phyloP scores from a whole-genome alignment of 202 grass and related monocot genomes.

The Saccharum hybrid region DNA sequence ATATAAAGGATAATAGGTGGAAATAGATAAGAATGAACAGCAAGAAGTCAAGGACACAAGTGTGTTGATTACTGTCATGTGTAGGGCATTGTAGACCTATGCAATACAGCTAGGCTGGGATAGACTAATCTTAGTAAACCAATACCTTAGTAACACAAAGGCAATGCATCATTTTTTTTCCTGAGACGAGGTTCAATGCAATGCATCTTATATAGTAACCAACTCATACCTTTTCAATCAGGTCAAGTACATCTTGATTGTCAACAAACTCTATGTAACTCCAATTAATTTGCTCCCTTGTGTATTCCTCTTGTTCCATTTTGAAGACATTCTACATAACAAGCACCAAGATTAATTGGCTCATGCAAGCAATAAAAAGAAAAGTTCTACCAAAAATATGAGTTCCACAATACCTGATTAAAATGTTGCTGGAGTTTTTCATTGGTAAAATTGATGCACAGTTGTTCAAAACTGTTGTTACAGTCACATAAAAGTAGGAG shows the following conservation, averaged over 20 bases:
- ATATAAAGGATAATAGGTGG: constrained; percentile 36
- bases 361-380: constrained; percentile 25
- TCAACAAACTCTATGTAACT: constrained; percentile 99
- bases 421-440: constrained; percentile 99
- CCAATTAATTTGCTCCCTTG: constrained; percentile 94
- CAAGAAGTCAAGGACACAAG: constrained; percentile 20
- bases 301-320: constrained; percentile 98
- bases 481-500: constrained; percentile 30
- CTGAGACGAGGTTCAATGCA: neutral
- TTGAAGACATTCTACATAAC: constrained; percentile 92
- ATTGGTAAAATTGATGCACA: constrained; percentile 99
- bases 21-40: constrained; percentile 30
- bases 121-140: constrained; percentile 6
- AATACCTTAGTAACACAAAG: neutral
- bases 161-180: constrained; percentile 9
- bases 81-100: constrained; percentile 12
- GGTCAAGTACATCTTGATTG: constrained; percentile 96
- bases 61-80: constrained; percentile 27
- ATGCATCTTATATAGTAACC: constrained; percentile 1
- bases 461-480: constrained; percentile 87
- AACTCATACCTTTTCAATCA: constrained; percentile 86
- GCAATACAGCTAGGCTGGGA: constrained; percentile 14
- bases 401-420: constrained; percentile 76
- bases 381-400: constrained; percentile 5
- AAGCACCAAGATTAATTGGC: constrained; percentile 37